Evolutionary conservation across 176 grass and related monocot species (phyloP).

Genomic region (Otatea glauca): DNA sequence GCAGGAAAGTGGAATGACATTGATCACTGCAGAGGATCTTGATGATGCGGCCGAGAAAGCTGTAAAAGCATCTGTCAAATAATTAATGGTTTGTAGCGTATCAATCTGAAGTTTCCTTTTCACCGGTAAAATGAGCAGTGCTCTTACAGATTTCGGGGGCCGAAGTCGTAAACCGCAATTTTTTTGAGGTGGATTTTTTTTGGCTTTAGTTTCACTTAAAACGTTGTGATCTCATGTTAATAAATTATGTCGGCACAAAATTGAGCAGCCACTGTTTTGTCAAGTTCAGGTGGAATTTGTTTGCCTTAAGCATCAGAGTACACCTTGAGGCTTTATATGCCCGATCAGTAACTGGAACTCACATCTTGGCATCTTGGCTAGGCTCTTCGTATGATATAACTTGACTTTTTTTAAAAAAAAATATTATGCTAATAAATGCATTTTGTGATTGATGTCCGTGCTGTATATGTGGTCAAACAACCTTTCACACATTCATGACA

Average conservation of each 20-base stretch:
- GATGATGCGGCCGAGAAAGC: conserved; percentile 97
- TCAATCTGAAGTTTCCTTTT: conserved; percentile 41
- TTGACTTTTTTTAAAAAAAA: background rate
- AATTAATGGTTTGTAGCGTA: conserved; percentile 40
- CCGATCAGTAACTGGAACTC: background rate
- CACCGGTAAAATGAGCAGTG: conserved; percentile 37
- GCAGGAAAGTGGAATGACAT: conserved; percentile 91
- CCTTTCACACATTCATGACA: no score
- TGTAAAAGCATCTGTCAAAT: conserved; percentile 68
- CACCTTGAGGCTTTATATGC: background rate
- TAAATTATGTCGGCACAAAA: conserved; percentile 43
- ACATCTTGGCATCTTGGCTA: background rate
- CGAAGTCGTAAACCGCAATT: conserved; percentile 24
- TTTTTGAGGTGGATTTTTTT: conserved; percentile 42
- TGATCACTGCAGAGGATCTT: conserved; percentile 97
- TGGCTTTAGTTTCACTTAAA: conserved; percentile 7
- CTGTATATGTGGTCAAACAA: background rate
- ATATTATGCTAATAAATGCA: background rate
- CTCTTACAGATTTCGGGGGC: conserved; percentile 35
- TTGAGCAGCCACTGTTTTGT: conserved; percentile 19
- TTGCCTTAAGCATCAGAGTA: background rate
- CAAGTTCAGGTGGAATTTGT: conserved; percentile 12
- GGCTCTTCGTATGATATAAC: background rate
- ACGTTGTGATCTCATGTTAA: conserved; percentile 44
- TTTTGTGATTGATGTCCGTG: background rate